Percentiles rank a stretch among this genome's conserved stretches.
Conservation (phyloP, 163 green algal genomes). For the Scenedesmus sp. region DNA sequence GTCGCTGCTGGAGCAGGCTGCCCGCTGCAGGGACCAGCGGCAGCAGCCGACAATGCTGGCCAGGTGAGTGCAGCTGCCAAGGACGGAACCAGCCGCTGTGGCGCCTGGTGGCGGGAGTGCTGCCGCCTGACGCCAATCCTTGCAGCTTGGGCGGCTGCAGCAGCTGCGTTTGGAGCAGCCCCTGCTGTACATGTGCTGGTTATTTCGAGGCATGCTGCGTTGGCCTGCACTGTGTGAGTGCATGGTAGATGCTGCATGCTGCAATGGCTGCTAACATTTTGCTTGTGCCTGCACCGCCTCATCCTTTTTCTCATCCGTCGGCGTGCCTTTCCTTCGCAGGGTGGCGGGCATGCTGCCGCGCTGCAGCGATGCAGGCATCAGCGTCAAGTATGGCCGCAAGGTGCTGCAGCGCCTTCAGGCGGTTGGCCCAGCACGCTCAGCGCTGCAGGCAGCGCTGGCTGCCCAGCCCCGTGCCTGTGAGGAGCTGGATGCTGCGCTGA, state of each 20-base stretch:
- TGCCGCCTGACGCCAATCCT: neutral
- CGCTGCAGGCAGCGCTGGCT: slow-evolving; percentile 48
- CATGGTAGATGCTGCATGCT: neutral
- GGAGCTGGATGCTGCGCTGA: slow-evolving; percentile 53
- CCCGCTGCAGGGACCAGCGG: slow-evolving; percentile 40
- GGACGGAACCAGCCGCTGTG: too few relatives aligned
- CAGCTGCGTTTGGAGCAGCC: too few relatives aligned
- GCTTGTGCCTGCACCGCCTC: neutral
- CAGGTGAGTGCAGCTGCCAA: slow-evolving; percentile 12
- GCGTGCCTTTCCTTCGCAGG: neutral
- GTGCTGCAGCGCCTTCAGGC: slow-evolving; percentile 63
- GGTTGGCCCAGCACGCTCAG: slow-evolving; percentile 37
- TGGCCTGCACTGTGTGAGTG: neutral
- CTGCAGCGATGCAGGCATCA: slow-evolving; percentile 54
- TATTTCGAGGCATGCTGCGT: neutral
- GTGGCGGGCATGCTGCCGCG: slow-evolving; percentile 52
- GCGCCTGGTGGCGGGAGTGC: neutral
- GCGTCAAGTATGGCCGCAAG: slow-evolving; percentile 64
- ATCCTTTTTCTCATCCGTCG: too few relatives aligned
- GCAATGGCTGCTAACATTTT: neutral
- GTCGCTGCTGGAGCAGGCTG: slow-evolving; percentile 56
- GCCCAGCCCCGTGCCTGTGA: neutral
- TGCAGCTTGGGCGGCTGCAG: neutral
- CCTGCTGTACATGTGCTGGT: too few relatives aligned
- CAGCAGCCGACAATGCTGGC: slow-evolving; percentile 50